These are phyloP conservation scores for Lactifluus piperatus DNA, from an alignment of 768 basidiomycete genomes.

Conservation along the genomic window DNA sequence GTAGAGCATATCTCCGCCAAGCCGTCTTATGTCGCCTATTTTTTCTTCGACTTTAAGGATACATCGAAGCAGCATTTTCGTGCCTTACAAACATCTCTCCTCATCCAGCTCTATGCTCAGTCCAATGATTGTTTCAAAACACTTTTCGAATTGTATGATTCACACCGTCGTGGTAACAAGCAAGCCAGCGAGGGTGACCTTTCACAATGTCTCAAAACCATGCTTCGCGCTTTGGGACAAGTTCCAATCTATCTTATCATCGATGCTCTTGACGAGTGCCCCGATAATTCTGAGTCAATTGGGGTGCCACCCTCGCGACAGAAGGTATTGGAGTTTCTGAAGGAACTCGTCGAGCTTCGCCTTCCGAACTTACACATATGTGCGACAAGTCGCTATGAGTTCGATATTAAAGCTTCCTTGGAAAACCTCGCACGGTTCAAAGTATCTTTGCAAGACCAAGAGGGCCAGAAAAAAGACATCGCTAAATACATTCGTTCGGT, in stretches of 20 bases:
- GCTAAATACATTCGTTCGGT: not conserved
- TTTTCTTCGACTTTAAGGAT: not conserved
- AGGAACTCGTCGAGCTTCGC: not conserved
- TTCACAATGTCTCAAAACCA: not conserved
- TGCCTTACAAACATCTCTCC: not conserved
- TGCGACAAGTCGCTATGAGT: not conserved
- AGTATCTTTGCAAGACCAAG: not conserved
- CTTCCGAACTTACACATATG: not conserved
- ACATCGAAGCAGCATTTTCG: not conserved
- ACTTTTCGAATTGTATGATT: not conserved
- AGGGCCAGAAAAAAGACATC: not conserved
- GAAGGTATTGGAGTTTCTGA: not conserved
- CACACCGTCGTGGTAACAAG: not conserved
- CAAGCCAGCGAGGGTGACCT: not conserved
- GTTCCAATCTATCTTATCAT: not conserved
- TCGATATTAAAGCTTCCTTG: not conserved
- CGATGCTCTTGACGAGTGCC: not conserved
- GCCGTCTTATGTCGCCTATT: not conserved
- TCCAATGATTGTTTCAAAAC: not conserved
- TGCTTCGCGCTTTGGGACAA: not conserved
- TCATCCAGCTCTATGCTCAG: not conserved
- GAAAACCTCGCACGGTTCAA: not conserved
- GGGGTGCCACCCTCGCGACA: not conserved
- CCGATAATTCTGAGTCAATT: not conserved
- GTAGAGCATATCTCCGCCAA: not conserved